Evolutionary conservation across 1,139 yeast species (phyloP).

Genomic region (Saccharomyces uvarum): DNA sequence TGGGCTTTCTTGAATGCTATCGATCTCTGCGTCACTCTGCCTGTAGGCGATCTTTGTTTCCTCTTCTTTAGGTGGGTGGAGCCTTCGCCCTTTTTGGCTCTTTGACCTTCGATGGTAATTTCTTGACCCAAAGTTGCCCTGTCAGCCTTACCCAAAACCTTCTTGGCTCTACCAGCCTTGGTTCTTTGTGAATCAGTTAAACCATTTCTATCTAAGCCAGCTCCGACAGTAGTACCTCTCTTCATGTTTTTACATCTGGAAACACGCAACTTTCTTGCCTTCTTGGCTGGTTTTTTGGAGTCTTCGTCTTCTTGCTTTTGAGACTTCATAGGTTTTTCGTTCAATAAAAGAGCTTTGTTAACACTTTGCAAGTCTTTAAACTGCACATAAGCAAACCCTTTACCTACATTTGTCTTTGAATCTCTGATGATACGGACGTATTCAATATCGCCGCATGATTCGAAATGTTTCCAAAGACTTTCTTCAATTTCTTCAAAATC

Average conservation of each 20-base stretch:
- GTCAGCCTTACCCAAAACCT: slow-evolving; percentile 72
- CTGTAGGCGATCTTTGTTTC: slow-evolving; percentile 47
- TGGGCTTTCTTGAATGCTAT: slow-evolving; percentile 27
- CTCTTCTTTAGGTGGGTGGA: slow-evolving; percentile 57
- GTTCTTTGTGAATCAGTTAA: slow-evolving; percentile 64
- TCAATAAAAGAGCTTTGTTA: slow-evolving; percentile 68
- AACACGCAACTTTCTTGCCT: slow-evolving; percentile 66
- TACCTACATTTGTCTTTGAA: slow-evolving; percentile 87
- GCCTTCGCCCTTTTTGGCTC: slow-evolving; percentile 65
- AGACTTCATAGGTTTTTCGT: slow-evolving; percentile 58
- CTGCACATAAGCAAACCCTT: slow-evolving; percentile 95
- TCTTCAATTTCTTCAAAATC: slow-evolving; percentile 93
- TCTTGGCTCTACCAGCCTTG: slow-evolving; percentile 69
- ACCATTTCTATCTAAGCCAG: slow-evolving; percentile 11
- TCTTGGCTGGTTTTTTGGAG: slow-evolving; percentile 23
- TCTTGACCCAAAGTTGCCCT: slow-evolving; percentile 53
- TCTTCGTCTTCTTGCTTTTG: slow-evolving; percentile 24
- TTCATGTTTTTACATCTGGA: slow-evolving; percentile 62
- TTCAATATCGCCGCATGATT: slow-evolving; percentile 63
- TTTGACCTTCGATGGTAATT: slow-evolving; percentile 60
- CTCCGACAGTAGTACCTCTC: slow-evolving; percentile 25
- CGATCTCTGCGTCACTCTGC: slow-evolving; percentile 34
- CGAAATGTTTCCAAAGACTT: slow-evolving; percentile 76
- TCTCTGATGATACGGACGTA: slow-evolving; percentile 88
- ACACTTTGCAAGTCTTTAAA: slow-evolving; percentile 77